Evolutionary conservation across 2,329 filamentous ascomycete genomes (phyloP).

Genomic region (Colletotrichum lindemuthianum): DNA sequence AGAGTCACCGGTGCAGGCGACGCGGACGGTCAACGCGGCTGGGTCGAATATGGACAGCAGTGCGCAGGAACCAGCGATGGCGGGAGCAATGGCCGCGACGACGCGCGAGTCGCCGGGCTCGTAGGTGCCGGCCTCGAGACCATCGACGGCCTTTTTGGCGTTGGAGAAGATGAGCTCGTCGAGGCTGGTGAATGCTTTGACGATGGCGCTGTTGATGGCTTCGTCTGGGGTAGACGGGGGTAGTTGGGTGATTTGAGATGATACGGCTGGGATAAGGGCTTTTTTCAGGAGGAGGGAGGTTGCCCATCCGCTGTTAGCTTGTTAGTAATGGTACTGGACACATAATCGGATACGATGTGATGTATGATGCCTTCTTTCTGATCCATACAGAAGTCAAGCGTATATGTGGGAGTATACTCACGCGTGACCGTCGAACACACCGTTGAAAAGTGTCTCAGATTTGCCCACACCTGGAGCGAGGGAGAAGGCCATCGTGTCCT

Average conservation of each 20-base stretch:
- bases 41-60: conserved; percentile 72
- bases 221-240: conserved; percentile 50
- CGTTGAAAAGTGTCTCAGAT: conserved; percentile 44
- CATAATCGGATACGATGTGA: too few relatives aligned
- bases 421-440: conserved; percentile 62
- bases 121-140: conserved; percentile 40
- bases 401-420: conserved; percentile 40
- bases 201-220: conserved; percentile 64
- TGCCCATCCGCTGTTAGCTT: conserved; percentile 48
- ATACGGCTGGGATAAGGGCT: conserved; percentile 55
- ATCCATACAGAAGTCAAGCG: too few relatives aligned
- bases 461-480: conserved; percentile 44
- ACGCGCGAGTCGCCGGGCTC: conserved; percentile 25
- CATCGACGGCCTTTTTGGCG: conserved; percentile 46
- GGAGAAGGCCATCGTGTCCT: conserved; percentile 49
- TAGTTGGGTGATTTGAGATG: conserved; percentile 46
- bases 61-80: conserved; percentile 68
- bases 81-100: conserved; percentile 44
- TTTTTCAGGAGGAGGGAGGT: conserved; percentile 53
- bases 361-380: too few relatives aligned
- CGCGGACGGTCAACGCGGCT: conserved; percentile 60
- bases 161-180: conserved; percentile 64
- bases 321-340: background rate
- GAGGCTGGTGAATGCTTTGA: conserved; percentile 64
- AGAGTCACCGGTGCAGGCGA: conserved; percentile 75